Evolutionary conservation across 2,329 filamentous ascomycete species (phyloP), one percentile per base, ranked within the genome.

Genomic region (Trichoderma gracile): DNA sequence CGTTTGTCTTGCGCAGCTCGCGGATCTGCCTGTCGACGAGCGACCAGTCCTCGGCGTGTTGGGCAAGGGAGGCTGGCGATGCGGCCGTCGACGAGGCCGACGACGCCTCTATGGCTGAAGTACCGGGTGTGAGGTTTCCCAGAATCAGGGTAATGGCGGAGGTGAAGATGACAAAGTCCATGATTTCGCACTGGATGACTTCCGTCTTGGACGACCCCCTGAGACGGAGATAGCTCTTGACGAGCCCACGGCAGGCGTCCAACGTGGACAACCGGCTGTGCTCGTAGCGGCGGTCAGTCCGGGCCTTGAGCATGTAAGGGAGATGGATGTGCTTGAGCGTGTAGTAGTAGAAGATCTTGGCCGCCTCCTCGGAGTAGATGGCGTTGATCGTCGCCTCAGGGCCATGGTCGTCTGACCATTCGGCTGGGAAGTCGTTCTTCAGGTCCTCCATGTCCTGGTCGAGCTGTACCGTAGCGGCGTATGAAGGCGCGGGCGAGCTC

Each of bases 151-250:
- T 72, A 68, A 82, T 76, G 15, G 79, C 76, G 4, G 78, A 76
- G 1, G 74, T 81, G 66, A 83, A 83, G 2, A 76, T 76, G 58
- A 79, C 72, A 56, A 83, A 83, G 65, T 84, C 81, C 53, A 79
- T 73, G 42, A 81, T 67, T 50, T 81, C 81, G 71, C 80, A 81
- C 10, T 56, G 67, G 9, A 63, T 38, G 19, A 63, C 19, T 21
- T 64, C 65, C 7, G 64, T 60, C 5, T 33, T 53, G 8, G 61
- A 42, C 27, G 58, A 65, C 17, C 58, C 58, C 54, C 78, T 76
- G 6, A 76, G 71, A 14, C 58, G 65, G 30, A 67, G 53, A 66
- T 80, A 82, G 12, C 73, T 67, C 17, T 67, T 64, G 25, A 82
- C 73, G 57, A 78, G 74, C 42, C 77, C 75, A 53, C 80, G 74